Evolutionary conservation across 768 basidiomycete species (phyloP).

Genomic region (Lentinula detonsa): DNA sequence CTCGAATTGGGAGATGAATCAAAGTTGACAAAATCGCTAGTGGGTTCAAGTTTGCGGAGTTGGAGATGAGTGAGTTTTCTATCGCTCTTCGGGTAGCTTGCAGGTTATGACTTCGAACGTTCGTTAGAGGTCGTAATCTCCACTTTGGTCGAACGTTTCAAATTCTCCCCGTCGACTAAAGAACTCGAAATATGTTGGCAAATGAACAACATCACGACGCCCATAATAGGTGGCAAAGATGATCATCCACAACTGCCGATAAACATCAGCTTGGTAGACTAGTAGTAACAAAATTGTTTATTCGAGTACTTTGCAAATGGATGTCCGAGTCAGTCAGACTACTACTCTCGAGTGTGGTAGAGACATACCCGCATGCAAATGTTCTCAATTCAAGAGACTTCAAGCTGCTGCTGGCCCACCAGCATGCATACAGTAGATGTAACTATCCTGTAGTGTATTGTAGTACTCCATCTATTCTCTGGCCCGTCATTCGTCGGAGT

Average conservation of each 20-base stretch:
- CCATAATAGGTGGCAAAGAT: neutral
- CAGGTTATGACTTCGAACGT: no score
- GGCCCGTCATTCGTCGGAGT: no score
- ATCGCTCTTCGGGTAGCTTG: no score
- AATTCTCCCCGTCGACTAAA: neutral
- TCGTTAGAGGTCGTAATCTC: neutral
- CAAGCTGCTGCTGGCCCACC: no score
- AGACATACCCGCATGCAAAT: no score
- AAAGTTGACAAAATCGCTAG: neutral
- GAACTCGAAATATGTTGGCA: neutral
- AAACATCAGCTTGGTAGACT: neutral
- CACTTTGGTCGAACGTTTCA: neutral
- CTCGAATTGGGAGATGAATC: neutral
- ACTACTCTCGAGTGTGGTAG: no score
- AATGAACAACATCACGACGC: neutral
- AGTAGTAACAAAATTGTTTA: neutral
- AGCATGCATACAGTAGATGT: no score
- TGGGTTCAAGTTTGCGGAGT: constrained; percentile 4
- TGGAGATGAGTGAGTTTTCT: constrained; percentile 4
- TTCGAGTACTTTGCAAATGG: no score
- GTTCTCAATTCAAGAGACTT: no score
- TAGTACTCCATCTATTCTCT: no score
- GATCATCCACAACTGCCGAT: constrained; percentile 1
- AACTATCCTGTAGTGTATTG: no score
- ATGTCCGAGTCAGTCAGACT: no score